Evolutionary conservation across 2,329 filamentous ascomycete genomes (phyloP).

Genomic region (Coniochaeta prunicola): DNA sequence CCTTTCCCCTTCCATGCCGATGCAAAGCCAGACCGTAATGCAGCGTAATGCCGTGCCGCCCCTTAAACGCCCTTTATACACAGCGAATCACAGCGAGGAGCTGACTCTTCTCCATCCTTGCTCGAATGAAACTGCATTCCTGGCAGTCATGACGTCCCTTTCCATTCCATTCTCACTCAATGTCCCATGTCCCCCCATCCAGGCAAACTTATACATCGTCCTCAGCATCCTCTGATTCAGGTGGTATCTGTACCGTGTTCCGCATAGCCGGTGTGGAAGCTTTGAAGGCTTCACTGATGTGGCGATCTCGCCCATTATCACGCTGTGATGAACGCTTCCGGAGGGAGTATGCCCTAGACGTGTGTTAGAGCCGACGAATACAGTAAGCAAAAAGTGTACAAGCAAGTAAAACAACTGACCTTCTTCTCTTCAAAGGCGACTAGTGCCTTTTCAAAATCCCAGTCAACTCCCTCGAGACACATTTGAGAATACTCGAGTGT

Average conservation of each 20-base stretch:
- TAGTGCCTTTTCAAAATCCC: slow-evolving; percentile 72
- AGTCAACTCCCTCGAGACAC: slow-evolving; percentile 72
- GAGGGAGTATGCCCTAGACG: background rate
- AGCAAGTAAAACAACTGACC: slow-evolving; percentile 23
- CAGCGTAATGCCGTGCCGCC: background rate
- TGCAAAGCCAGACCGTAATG: background rate
- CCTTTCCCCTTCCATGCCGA: background rate
- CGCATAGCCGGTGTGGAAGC: background rate
- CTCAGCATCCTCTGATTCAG: background rate
- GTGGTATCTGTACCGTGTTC: background rate
- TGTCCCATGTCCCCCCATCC: background rate
- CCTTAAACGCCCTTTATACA: background rate
- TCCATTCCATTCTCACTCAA: background rate
- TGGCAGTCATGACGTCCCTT: background rate
- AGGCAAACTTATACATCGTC: background rate
- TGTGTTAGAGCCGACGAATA: background rate
- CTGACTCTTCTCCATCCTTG: background rate
- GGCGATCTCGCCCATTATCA: background rate
- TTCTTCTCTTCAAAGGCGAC: slow-evolving; percentile 69
- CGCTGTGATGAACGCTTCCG: background rate
- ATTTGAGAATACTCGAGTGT: slow-evolving; percentile 70
- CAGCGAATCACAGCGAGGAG: background rate
- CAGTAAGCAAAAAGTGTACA: background rate
- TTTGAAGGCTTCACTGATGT: background rate
- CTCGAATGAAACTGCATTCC: background rate